Conservation (phyloP, 2,329 filamentous ascomycete species). For the Colletotrichum sidae region DNA sequence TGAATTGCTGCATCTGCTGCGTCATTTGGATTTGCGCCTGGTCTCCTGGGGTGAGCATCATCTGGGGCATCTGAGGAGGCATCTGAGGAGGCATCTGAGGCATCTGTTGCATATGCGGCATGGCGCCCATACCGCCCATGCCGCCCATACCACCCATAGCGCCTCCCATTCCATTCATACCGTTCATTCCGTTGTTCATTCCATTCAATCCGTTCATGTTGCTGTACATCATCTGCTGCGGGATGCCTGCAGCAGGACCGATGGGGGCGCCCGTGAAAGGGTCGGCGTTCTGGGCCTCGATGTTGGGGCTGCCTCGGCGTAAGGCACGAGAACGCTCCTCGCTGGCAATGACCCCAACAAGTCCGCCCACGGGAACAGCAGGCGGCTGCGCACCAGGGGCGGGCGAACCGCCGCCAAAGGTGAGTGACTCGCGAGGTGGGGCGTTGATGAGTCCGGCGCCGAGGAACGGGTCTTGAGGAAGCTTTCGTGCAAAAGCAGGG, state of each 20-base stretch:
- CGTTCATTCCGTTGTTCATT: slow-evolving; percentile 21
- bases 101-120: slow-evolving; percentile 40
- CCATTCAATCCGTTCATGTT: slow-evolving; percentile 41
- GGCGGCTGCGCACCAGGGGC: slow-evolving; percentile 51
- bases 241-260: slow-evolving; percentile 63
- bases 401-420: slow-evolving; percentile 70
- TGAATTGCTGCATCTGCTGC: slow-evolving; percentile 87
- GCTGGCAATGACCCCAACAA: slow-evolving; percentile 88
- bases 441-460: slow-evolving; percentile 81
- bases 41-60: slow-evolving; percentile 70
- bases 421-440: slow-evolving; percentile 78
- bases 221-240: slow-evolving; percentile 55
- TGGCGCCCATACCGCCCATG: slow-evolving; percentile 47
- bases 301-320: slow-evolving; percentile 81
- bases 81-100: slow-evolving; percentile 31
- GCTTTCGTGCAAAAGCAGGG: slow-evolving; percentile 83
- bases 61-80: slow-evolving; percentile 46
- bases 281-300: slow-evolving; percentile 61
- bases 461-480: slow-evolving; percentile 88
- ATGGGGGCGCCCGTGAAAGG: slow-evolving; percentile 53
- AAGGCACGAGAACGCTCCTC: slow-evolving; percentile 85
- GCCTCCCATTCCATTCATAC: slow-evolving; percentile 33
- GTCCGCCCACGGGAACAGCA: slow-evolving; percentile 74
- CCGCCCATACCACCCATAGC: slow-evolving; percentile 42
- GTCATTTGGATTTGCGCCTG: slow-evolving; percentile 84